Base-by-base conservation (phyloP, 2,329 filamentous ascomycete species). In the Colletotrichum sp. region DNA sequence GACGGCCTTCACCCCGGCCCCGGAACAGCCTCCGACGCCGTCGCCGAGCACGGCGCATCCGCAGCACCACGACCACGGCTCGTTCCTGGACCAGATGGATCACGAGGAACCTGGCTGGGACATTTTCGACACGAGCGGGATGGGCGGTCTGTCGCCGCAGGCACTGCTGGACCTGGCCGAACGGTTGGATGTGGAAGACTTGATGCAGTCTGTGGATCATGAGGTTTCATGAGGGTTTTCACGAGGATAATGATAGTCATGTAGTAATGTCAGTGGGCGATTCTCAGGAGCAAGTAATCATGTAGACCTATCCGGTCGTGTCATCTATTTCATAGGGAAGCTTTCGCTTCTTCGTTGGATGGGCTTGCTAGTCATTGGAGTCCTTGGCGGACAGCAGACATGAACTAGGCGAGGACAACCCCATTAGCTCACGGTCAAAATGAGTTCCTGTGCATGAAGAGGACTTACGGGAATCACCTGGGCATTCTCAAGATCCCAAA, bases 151-250 rank as follows among this genome's bases (percentile, higher is more conserved):
- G 6, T 82, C 82, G 1, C 82, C 82, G 1, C 79, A 81, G 5
- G 82, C 83, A 64, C 67, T 83, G 19, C 22, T 83, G 6, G 81
- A 83, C 67, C 59, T 83, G 30, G 82, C 82, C 2, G 82, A 83
- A 30, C 79, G 82, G 57, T 61, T 83, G 8, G 82, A 83, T 4
- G 80, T 76, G 30, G 74, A 77, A 4, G 73, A 75, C 4, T 39
- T 75, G 70, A 75, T 75, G 15, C 73, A 73, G 57, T 75, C 73
- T 22, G 73, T 75, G 8, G 73, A 73, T 39, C 19, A 61, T 6
- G 69, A 63, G 8, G 57, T 70, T 3, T 25, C 30, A 34, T 68
- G 52, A 68, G 44, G 32, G 11, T 27, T 70, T 27, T 22, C 30
- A 34, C 59, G 66, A 68, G 30, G 13, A 25, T 34, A 36, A 68